phyloP scores from a whole-genome alignment of 805 yeast genomes.

The Candida xyloterini region DNA sequence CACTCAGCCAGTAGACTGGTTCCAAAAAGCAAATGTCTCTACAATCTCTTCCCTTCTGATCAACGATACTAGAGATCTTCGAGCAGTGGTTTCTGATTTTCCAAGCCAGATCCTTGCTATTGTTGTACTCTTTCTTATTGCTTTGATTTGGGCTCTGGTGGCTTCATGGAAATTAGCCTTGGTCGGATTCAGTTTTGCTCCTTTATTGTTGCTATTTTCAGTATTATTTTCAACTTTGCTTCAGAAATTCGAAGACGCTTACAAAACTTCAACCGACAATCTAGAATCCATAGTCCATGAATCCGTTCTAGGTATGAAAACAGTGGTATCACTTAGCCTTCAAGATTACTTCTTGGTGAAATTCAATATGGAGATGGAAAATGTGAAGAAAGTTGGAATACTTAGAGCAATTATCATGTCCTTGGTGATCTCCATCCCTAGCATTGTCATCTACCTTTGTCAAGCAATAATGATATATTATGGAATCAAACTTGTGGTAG shows the following conservation, averaged over 20 bases:
- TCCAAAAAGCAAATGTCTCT: constrained; percentile 42
- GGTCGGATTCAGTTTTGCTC: constrained; percentile 75
- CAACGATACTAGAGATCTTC: constrained; percentile 79
- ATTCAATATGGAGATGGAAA: constrained; percentile 32
- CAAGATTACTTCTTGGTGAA: constrained; percentile 43
- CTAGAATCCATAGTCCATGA: constrained; percentile 55
- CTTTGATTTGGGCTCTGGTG: constrained; percentile 73
- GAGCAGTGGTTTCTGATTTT: constrained; percentile 62
- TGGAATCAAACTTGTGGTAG: constrained; percentile 70
- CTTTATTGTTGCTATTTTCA: constrained; percentile 54
- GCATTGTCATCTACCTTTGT: constrained; percentile 52
- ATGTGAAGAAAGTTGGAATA: constrained; percentile 40
- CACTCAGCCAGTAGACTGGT: constrained; percentile 54
- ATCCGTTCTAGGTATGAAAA: constrained; percentile 53
- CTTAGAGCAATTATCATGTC: constrained; percentile 62
- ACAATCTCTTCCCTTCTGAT: constrained; percentile 64
- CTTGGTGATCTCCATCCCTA: constrained; percentile 58
- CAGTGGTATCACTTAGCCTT: constrained; percentile 59
- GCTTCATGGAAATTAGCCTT: constrained; percentile 85
- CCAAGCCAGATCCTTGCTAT: constrained; percentile 54
- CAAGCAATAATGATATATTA: constrained; percentile 76
- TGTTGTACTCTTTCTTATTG: constrained; percentile 51
- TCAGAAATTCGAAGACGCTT: constrained; percentile 54
- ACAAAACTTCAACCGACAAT: constrained; percentile 53
- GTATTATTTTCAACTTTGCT: constrained; percentile 49